These are phyloP conservation scores for Elsinoe necatrix DNA, from an alignment of 2,329 filamentous ascomycete species.

Conservation along the genomic window DNA sequence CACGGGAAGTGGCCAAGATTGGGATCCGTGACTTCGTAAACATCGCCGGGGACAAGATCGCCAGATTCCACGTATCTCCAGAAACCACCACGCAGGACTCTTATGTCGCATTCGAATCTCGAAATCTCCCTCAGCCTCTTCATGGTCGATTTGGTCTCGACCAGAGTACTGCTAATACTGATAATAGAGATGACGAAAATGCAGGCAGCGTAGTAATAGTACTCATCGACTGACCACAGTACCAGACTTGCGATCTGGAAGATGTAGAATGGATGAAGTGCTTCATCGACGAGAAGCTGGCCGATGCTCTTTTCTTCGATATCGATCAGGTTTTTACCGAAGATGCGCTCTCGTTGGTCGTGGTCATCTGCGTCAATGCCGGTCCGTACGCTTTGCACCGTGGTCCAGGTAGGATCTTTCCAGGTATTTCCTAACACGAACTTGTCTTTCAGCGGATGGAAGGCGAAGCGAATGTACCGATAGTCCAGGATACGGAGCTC, in stretches of 20 bases:
- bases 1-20: constrained; percentile 80
- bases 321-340: constrained; percentile 83
- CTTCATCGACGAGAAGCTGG: constrained; percentile 85
- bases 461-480: constrained; percentile 88
- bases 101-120: constrained; percentile 87
- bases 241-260: constrained; percentile 93
- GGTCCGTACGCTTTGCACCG: constrained; percentile 62
- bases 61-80: constrained; percentile 83
- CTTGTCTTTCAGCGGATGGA: constrained; percentile 79
- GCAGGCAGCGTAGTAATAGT: constrained; percentile 94
- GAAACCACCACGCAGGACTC: constrained; percentile 88
- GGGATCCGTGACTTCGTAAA: constrained; percentile 95
- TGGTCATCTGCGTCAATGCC: constrained; percentile 88
- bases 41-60: constrained; percentile 87
- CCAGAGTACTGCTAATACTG: constrained; percentile 78
- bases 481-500: constrained; percentile 77
- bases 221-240: constrained; percentile 90
- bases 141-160: constrained; percentile 93
- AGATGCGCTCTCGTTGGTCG: constrained; percentile 71
- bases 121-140: constrained; percentile 82
- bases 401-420: constrained; percentile 87
- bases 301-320: constrained; percentile 81
- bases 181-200: constrained; percentile 92
- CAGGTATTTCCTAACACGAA: constrained; percentile 81
- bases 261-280: constrained; percentile 95